Percentiles rank a stretch among this genome's conserved stretches.
Conservation (phyloP, 345 rosid genomes). For the Gossypium rotundifolium region DNA sequence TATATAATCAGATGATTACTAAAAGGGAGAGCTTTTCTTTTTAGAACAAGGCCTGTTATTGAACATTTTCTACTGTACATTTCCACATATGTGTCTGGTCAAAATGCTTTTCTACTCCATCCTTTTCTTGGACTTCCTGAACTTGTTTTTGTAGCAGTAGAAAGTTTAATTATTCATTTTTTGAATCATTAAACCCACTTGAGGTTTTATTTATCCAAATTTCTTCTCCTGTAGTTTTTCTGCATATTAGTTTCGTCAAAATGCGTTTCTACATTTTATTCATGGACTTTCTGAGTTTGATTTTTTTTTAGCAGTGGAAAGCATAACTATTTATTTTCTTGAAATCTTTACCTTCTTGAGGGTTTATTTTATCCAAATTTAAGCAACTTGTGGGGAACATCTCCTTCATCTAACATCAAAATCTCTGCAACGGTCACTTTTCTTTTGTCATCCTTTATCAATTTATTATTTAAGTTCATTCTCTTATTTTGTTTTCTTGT, state of each 20-base stretch:
- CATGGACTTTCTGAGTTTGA: background rate
- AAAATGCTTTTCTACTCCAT: background rate
- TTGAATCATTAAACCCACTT: background rate
- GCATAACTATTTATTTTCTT: background rate
- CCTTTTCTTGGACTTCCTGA: background rate
- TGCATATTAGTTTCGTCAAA: background rate
- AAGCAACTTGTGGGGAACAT: background rate
- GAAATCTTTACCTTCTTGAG: background rate
- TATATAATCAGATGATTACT: background rate
- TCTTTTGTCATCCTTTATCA: background rate
- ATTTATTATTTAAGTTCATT: background rate
- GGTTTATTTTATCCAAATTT: background rate
- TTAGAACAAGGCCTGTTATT: background rate
- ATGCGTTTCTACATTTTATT: background rate
- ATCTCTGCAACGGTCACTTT: background rate
- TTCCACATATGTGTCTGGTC: background rate
- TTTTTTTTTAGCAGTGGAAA: background rate
- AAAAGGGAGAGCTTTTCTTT: background rate
- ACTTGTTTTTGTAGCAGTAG: background rate
- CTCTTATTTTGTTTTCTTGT: background rate
- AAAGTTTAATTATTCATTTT: background rate
- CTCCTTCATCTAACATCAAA: background rate
- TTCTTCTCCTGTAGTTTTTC: background rate
- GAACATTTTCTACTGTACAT: background rate
- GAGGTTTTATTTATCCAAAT: background rate